A percentile compares a stretch with the other conserved stretches of the same genome.
phyloP scores from a whole-genome alignment of 2,329 filamentous ascomycete species.

The Helotiales sp. region DNA sequence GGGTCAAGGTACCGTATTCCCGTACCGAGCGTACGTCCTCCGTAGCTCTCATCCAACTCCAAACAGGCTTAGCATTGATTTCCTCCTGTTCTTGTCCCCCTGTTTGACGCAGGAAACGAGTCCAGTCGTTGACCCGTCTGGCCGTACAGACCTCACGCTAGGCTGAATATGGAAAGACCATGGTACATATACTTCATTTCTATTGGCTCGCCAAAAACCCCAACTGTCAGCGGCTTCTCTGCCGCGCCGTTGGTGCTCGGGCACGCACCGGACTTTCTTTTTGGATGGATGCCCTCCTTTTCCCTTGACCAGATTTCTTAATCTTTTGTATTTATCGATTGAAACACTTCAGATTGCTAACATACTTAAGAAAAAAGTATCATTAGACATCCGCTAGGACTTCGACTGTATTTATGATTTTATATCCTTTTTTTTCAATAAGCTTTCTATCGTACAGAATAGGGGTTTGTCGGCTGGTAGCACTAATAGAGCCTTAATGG shows the following conservation, averaged over 20 bases:
- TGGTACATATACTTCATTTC: not conserved
- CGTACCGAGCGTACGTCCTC: no score
- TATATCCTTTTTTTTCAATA: no score
- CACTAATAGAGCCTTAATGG: no score
- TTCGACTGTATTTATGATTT: no score
- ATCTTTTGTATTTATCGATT: not conserved
- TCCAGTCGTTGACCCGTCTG: not conserved
- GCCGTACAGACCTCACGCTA: not conserved
- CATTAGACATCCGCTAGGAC: no score
- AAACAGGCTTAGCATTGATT: not conserved
- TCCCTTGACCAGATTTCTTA: not conserved
- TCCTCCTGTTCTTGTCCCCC: not conserved
- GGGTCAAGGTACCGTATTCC: not conserved
- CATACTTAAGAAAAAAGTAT: no score
- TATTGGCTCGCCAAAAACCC: not conserved
- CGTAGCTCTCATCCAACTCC: not conserved
- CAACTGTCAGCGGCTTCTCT: not conserved
- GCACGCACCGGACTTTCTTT: not conserved
- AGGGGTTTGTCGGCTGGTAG: no score
- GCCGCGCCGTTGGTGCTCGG: not conserved
- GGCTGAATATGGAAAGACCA: not conserved
- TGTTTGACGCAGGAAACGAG: not conserved
- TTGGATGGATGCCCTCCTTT: not conserved
- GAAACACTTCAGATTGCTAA: no score
- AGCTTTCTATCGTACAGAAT: no score